Percentiles rank a stretch among this genome's conserved stretches.
These are phyloP conservation scores for Ceratobasidium sp. DNA, from an alignment of 1,284 basidiomycete genomes.

Conservation along the genomic window DNA sequence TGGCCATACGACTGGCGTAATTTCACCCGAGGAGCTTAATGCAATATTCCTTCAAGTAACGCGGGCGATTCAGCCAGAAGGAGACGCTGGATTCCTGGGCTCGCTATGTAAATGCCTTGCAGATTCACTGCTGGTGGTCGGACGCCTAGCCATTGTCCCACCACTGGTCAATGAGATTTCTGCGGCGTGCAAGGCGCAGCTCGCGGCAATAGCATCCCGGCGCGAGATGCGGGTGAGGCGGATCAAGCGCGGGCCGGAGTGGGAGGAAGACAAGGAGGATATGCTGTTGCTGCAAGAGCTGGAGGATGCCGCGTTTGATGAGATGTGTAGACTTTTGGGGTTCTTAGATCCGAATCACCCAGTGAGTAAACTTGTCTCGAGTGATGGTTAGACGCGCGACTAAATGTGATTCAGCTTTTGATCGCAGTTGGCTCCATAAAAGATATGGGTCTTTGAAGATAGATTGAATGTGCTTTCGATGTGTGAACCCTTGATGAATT, in stretches of 20 bases:
- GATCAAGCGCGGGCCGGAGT: conserved; percentile 50
- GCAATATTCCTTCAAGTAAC: conserved; percentile 73
- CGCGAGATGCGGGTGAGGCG: conserved; percentile 59
- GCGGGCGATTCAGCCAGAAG: conserved; percentile 67
- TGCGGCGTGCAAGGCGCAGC: conserved; percentile 62
- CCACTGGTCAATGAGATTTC: conserved; percentile 56
- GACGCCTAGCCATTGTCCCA: conserved; percentile 58
- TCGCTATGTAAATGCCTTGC: conserved; percentile 78
- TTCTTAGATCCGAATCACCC: conserved; percentile 64
- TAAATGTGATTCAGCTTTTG: conserved; percentile 51
- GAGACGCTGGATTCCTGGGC: conserved; percentile 74
- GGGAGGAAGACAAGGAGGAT: conserved; percentile 67
- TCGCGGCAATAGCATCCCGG: conserved; percentile 68
- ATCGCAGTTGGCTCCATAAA: conserved; percentile 72
- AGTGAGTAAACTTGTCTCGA: background rate
- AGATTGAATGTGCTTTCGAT: background rate
- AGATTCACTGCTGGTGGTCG: conserved; percentile 69
- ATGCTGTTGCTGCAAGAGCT: conserved; percentile 73
- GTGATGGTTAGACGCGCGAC: background rate
- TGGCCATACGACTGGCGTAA: conserved; percentile 70
- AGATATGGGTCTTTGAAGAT: conserved; percentile 60
- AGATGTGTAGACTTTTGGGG: conserved; percentile 67
- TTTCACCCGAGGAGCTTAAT: conserved; percentile 72
- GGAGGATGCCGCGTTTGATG: conserved; percentile 74
- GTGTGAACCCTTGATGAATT: background rate